Percentiles rank a stretch among this genome's conserved stretches.
phyloP scores from a whole-genome alignment of 2,329 filamentous ascomycete genomes.

The Aspergillus amoenus region DNA sequence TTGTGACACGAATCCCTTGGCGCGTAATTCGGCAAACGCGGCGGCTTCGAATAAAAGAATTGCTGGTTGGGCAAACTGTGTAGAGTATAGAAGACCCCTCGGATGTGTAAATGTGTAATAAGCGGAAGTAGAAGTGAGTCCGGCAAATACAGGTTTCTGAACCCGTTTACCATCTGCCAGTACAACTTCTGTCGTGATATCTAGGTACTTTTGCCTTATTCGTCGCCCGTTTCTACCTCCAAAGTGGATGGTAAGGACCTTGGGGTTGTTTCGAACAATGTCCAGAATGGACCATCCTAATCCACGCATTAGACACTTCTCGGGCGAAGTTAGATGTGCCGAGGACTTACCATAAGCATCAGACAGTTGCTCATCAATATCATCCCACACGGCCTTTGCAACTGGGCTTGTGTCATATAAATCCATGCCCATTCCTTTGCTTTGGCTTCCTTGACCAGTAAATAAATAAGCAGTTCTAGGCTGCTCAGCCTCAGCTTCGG shows the following conservation, averaged over 20 bases:
- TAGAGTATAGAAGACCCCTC: constrained; percentile 86
- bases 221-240: constrained; percentile 91
- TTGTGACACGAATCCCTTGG: constrained; percentile 86
- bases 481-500: constrained; percentile 93
- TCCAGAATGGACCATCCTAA: constrained; percentile 82
- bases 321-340: constrained; percentile 38
- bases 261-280: constrained; percentile 97
- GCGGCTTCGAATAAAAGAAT: constrained; percentile 98
- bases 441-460: constrained; percentile 93
- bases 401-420: constrained; percentile 86
- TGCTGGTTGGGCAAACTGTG: constrained; percentile 95
- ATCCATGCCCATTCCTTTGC: constrained; percentile 99
- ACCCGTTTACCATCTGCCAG: constrained; percentile 62
- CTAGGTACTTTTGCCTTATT: constrained; percentile 96
- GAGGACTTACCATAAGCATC: constrained; percentile 71
- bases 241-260: constrained; percentile 95
- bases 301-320: neutral
- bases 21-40: constrained; percentile 95
- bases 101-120: constrained; percentile 97
- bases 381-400: constrained; percentile 92
- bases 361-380: constrained; percentile 94
- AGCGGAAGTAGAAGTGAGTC: constrained; percentile 71
- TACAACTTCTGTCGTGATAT: constrained; percentile 57
- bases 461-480: constrained; percentile 94
- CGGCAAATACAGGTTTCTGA: constrained; percentile 95